Evolutionary conservation across 2,329 filamentous ascomycete genomes (phyloP).

Genomic region (Boeremia lycopersici): DNA sequence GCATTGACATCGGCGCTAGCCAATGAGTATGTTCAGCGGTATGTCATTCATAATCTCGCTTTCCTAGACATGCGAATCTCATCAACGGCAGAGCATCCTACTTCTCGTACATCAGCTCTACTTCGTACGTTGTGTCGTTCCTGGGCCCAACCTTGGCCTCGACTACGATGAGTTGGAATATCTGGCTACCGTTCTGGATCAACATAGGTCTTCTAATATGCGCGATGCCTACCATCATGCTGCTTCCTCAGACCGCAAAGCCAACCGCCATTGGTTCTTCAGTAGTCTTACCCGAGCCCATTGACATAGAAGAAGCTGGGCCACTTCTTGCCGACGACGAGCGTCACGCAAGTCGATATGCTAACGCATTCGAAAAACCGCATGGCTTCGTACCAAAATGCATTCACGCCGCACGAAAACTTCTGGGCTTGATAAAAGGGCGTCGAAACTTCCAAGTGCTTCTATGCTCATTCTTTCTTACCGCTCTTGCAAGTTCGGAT

Average conservation of each 20-base stretch:
- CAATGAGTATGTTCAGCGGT: slow-evolving; percentile 41
- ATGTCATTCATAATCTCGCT: background rate
- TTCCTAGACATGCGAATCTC: background rate
- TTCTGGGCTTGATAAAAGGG: slow-evolving; percentile 27
- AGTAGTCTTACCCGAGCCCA: no score
- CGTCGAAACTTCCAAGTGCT: slow-evolving; percentile 45
- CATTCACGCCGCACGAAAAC: slow-evolving; percentile 20
- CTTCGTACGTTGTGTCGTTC: slow-evolving; percentile 43
- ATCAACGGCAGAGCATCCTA: slow-evolving; percentile 36
- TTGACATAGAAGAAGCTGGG: slow-evolving; percentile 23
- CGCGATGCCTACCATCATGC: slow-evolving; percentile 33
- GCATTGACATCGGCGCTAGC: slow-evolving; percentile 42
- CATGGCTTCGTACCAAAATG: slow-evolving; percentile 21
- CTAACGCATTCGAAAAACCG: slow-evolving; percentile 34
- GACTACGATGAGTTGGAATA: slow-evolving; percentile 40
- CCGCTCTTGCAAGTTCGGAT: slow-evolving; percentile 46
- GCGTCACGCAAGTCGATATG: slow-evolving; percentile 19
- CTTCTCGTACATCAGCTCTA: slow-evolving; percentile 45
- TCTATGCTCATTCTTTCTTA: slow-evolving; percentile 42
- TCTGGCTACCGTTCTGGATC: slow-evolving; percentile 47
- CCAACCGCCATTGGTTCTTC: background rate
- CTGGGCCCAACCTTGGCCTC: slow-evolving; percentile 44
- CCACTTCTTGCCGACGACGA: slow-evolving; percentile 29
- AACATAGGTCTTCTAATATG: slow-evolving; percentile 36
- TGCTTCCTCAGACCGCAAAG: slow-evolving; percentile 19